Percentiles rank a stretch among this genome's conserved stretches.
Conservation (phyloP, 225 moss, liverwort and hornwort species). For the Asterella californica region DNA sequence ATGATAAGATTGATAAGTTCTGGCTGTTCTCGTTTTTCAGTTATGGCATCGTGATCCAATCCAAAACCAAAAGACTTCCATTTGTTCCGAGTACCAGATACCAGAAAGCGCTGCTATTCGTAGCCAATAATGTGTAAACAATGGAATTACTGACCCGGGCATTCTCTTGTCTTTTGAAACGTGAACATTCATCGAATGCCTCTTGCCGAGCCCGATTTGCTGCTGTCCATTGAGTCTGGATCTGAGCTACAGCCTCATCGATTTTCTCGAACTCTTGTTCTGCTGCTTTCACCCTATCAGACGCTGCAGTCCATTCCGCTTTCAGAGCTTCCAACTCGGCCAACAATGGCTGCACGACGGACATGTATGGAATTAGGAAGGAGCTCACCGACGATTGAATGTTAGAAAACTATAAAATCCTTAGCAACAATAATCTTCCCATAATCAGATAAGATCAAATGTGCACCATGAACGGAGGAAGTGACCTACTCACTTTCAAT, state of each 20-base stretch:
- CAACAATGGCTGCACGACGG: constrained; percentile 21
- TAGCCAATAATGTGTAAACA: not conserved
- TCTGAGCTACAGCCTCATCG: constrained; percentile 33
- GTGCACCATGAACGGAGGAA: not conserved
- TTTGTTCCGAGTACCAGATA: not conserved
- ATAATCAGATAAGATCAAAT: not conserved
- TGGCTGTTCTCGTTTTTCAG: not conserved
- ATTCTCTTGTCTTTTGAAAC: constrained; percentile 42
- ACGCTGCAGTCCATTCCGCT: constrained; percentile 42
- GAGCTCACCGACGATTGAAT: not conserved
- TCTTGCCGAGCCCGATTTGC: constrained; percentile 59
- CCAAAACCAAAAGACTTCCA: not conserved
- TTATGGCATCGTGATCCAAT: not conserved
- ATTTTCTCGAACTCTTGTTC: constrained; percentile 46
- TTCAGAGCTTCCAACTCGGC: constrained; percentile 47
- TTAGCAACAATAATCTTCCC: not conserved
- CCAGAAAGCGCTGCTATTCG: not conserved
- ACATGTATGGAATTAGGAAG: not conserved
- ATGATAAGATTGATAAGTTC: too few species aligned
- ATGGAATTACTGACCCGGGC: constrained; percentile 21
- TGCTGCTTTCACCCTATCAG: constrained; percentile 9
- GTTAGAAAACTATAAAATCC: not conserved
- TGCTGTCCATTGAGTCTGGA: constrained; percentile 41
- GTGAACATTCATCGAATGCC: constrained; percentile 45
- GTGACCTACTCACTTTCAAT: constrained; percentile 36